Base-by-base conservation (phyloP, 2,329 filamentous ascomycete species). In the Sporothrix euskadiensis region DNA sequence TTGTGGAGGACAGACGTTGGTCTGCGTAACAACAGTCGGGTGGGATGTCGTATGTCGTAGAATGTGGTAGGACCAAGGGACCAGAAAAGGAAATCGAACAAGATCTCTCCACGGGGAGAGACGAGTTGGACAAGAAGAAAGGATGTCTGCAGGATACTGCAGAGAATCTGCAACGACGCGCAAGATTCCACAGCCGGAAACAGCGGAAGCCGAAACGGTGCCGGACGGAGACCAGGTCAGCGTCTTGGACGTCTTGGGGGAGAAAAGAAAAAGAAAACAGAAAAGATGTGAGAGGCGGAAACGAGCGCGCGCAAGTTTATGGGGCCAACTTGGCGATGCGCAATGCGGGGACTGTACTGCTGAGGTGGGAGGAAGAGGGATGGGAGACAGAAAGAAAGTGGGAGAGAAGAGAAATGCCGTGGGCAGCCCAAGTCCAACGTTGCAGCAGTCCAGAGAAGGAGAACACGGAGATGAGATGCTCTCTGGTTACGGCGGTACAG, bases 281-380 rank as follows among this genome's bases (percentile, higher is more conserved):
- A 30, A 66, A 47, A 22, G n/a, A 65, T 30, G 61, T 30, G 61
- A 44, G 39, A 44, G n/a, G 35, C 56, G 22, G 57, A 73, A 73
- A 73, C 72, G 72, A 71, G 72, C 72, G 72, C 72, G 72, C 72
- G 72, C 72, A 73, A 66, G 72, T 73, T 73, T 72, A 57, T 32
- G 68, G 68, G 12, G 68, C 12, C 52, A 35, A 44, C 44, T 68
- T 52, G 65, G 65, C 44, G 26, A 68, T 68, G 65, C 16, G 57
- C 44, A 56, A 66, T 35, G 66, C 49, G 41, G 56, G 56, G 61
- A 19, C 61, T 2, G 39, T 66, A 12, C 16, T 22, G 22, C 39
- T 59, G 39, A 65, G 35, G 61, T 19, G 14, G 39, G 39, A 47
- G 39, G 10, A 35, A 35, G 35, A 35, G 35, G 19, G 32, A 7